Conservation (phyloP, 129 eudicot species). For the Saussurea involucrata region DNA sequence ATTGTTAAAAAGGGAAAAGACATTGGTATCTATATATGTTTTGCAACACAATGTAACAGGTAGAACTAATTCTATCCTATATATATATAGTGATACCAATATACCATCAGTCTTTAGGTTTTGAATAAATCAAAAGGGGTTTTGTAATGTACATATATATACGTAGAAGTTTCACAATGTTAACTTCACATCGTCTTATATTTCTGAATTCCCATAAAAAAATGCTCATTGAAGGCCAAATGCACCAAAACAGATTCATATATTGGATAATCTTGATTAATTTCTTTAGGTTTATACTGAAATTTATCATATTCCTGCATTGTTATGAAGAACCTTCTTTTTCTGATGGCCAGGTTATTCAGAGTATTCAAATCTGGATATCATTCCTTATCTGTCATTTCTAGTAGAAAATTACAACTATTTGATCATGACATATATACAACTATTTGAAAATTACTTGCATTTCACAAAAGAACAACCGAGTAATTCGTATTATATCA, state of each 20-base stretch:
- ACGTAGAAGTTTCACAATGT: background rate
- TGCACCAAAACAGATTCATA: background rate
- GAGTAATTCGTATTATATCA: background rate
- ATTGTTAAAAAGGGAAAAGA: background rate
- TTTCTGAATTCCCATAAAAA: background rate
- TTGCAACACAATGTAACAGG: background rate
- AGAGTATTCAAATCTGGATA: background rate
- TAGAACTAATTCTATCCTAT: background rate
- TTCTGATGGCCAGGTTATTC: background rate
- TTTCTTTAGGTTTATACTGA: background rate
- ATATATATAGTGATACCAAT: too few species aligned
- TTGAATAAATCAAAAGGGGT: background rate
- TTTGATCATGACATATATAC: too few species aligned
- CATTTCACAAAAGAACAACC: background rate
- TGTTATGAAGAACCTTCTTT: background rate
- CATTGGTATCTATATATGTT: background rate
- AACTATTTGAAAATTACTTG: too few species aligned
- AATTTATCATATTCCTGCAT: background rate
- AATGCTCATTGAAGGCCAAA: background rate
- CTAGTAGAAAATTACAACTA: background rate
- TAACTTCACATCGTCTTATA: background rate
- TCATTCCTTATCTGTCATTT: background rate
- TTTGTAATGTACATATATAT: background rate
- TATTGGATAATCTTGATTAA: background rate
- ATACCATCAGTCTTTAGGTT: background rate